Conservation (phyloP, 2,329 filamentous ascomycete species). For the Colletotrichum magnum region DNA sequence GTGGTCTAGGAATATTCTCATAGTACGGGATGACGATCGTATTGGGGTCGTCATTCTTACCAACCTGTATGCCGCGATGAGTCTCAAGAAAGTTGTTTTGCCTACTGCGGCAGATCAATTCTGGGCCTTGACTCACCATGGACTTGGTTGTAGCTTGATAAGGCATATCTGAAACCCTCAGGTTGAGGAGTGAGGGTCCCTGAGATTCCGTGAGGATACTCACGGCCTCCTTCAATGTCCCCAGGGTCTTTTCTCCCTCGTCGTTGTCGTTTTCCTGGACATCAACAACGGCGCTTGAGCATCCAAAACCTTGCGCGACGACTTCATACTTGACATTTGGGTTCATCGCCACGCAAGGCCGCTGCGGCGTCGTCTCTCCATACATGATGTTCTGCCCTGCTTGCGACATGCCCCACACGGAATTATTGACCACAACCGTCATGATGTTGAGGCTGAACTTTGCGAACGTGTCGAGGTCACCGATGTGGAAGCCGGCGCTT, state of each 20-base stretch:
- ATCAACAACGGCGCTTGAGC: conserved; percentile 18
- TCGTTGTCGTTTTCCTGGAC: neutral
- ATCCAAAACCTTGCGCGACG: conserved; percentile 24
- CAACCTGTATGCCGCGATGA: neutral
- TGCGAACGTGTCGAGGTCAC: conserved; percentile 31
- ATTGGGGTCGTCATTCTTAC: conserved; percentile 17
- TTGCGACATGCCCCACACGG: conserved; percentile 33
- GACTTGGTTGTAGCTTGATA: conserved; percentile 20
- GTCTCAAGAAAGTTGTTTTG: neutral
- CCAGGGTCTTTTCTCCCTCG: conserved; percentile 9
- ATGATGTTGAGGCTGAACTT: conserved; percentile 28
- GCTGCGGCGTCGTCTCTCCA: conserved; percentile 23
- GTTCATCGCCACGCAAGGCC: conserved; percentile 30
- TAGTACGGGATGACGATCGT: conserved; percentile 25
- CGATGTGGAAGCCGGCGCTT: conserved; percentile 27
- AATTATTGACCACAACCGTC: conserved; percentile 24
- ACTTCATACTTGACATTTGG: conserved; percentile 19
- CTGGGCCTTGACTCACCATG: conserved; percentile 9
- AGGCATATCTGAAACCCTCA: conserved; percentile 23
- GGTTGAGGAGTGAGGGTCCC: conserved; percentile 14
- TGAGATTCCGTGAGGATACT: neutral
- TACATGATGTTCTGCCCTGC: conserved; percentile 28
- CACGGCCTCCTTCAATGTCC: neutral
- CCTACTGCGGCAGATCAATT: no score
- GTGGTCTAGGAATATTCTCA: conserved; percentile 19